phyloP scores from a whole-genome alignment of 495 filamentous ascomycete genomes.

The Penicillium bialowiezense region DNA sequence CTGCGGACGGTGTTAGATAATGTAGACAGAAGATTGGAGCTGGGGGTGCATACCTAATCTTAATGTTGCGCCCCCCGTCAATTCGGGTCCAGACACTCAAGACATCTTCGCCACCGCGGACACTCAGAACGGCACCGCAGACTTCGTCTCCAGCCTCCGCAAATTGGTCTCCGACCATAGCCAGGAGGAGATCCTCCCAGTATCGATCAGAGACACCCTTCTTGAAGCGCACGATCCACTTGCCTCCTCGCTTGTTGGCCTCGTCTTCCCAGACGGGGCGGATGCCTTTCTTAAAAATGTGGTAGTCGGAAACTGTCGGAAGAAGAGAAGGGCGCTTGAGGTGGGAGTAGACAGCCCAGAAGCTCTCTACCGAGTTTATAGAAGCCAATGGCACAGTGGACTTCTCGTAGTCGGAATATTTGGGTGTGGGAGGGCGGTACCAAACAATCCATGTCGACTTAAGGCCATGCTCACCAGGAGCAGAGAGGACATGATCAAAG shows the following conservation, averaged over 20 bases:
- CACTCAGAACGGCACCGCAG: slow-evolving; percentile 89
- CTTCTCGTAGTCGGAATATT: slow-evolving; percentile 98
- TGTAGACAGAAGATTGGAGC: background rate
- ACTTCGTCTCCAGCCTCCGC: slow-evolving; percentile 91
- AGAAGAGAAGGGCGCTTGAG: slow-evolving; percentile 84
- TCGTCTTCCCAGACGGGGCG: slow-evolving; percentile 98
- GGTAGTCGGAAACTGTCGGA: slow-evolving; percentile 93
- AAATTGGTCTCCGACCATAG: slow-evolving; percentile 93
- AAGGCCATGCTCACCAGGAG: slow-evolving; percentile 57
- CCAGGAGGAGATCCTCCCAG: slow-evolving; percentile 93
- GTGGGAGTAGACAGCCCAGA: slow-evolving; percentile 89
- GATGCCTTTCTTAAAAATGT: slow-evolving; percentile 96
- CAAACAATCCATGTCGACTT: slow-evolving; percentile 94
- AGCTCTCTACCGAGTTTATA: slow-evolving; percentile 82
- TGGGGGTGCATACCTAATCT: slow-evolving; percentile 72
- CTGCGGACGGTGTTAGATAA: slow-evolving; percentile 39
- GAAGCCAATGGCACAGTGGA: slow-evolving; percentile 82
- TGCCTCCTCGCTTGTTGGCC: slow-evolving; percentile 91
- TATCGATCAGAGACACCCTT: slow-evolving; percentile 96
- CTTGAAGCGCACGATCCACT: slow-evolving; percentile 94
- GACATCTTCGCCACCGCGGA: slow-evolving; percentile 93
- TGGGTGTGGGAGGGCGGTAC: slow-evolving; percentile 91
- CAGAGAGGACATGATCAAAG: slow-evolving; percentile 35
- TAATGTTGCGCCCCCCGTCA: slow-evolving; percentile 88
- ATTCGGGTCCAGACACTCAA: slow-evolving; percentile 96